Conservation (phyloP, 2,329 filamentous ascomycete species). For the Pseudogymnoascus verrucosus region DNA sequence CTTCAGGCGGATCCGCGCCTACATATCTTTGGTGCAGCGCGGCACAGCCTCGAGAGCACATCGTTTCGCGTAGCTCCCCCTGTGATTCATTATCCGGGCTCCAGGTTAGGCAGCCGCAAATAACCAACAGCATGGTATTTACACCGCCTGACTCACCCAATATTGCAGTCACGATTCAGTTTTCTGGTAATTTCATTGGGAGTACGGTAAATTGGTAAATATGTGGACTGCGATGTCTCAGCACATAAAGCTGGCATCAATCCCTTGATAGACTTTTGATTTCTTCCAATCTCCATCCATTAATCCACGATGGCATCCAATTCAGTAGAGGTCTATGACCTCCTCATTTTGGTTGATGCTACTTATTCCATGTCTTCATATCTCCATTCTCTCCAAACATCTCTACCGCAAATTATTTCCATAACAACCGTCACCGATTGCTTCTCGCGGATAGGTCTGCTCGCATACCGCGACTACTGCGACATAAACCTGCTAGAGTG, state of each 20-base stretch:
- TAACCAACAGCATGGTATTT: neutral
- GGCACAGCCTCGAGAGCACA: neutral
- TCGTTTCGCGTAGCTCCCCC: neutral
- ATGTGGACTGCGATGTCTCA: too few species aligned
- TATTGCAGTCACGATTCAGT: neutral
- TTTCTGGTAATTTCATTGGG: neutral
- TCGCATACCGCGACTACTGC: conserved; percentile 44
- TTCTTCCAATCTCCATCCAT: neutral
- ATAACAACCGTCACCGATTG: conserved; percentile 40
- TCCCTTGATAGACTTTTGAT: neutral
- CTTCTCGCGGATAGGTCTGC: conserved; percentile 42
- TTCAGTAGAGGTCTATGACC: conserved; percentile 30
- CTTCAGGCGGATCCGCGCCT: neutral
- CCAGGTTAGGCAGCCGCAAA: neutral
- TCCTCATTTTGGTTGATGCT: conserved; percentile 40
- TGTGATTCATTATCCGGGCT: neutral
- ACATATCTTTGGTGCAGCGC: neutral
- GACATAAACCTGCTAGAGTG: conserved; percentile 33
- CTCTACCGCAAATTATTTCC: conserved; percentile 43
- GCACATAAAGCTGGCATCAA: neutral
- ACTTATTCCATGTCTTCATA: conserved; percentile 39
- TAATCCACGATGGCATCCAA: neutral
- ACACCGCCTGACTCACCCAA: neutral
- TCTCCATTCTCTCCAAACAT: conserved; percentile 35
- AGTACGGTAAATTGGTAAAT: neutral